Evolutionary conservation across 441 rosid species (phyloP).

Genomic region (Daphne laureola): DNA sequence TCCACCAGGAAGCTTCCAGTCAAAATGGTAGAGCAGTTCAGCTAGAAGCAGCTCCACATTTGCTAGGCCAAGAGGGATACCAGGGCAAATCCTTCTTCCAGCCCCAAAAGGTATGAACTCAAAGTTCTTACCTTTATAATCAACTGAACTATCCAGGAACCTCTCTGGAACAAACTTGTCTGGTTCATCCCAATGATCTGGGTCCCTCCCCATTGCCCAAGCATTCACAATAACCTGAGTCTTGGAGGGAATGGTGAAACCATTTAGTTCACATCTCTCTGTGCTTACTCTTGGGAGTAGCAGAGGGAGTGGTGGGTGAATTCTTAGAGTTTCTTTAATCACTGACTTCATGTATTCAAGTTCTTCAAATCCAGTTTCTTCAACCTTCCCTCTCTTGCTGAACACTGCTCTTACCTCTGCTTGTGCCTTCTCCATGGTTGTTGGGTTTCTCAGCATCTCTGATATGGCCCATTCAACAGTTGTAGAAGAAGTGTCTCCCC

Average conservation of each 20-base stretch:
- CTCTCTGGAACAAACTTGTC: constrained; percentile 11
- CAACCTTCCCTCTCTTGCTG: not conserved
- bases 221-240: constrained; percentile 7
- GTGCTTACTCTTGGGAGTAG: constrained; percentile 12
- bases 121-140: constrained; percentile 8
- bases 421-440: constrained; percentile 3
- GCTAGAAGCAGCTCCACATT: constrained; percentile 7
- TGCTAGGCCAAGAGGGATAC: constrained; percentile 5
- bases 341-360: constrained; percentile 10
- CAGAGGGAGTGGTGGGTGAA: constrained; percentile 6
- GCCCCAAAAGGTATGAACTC: constrained; percentile 12
- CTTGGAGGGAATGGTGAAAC: constrained; percentile 4
- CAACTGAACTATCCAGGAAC: constrained; percentile 9
- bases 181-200: constrained; percentile 6
- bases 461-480: constrained; percentile 10
- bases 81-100: constrained; percentile 14
- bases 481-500: constrained; percentile 9
- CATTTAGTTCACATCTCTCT: not conserved
- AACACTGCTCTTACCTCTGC: constrained; percentile 1
- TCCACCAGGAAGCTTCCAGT: constrained; percentile 10
- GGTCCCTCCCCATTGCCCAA: constrained; percentile 11
- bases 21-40: constrained; percentile 10
- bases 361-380: constrained; percentile 7
- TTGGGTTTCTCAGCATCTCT: constrained; percentile 8
- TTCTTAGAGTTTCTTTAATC: constrained; percentile 10